Percentiles rank a stretch among this genome's conserved stretches.
phyloP scores from a whole-genome alignment of 441 rosid genomes.

The Biscutella laevigata region DNA sequence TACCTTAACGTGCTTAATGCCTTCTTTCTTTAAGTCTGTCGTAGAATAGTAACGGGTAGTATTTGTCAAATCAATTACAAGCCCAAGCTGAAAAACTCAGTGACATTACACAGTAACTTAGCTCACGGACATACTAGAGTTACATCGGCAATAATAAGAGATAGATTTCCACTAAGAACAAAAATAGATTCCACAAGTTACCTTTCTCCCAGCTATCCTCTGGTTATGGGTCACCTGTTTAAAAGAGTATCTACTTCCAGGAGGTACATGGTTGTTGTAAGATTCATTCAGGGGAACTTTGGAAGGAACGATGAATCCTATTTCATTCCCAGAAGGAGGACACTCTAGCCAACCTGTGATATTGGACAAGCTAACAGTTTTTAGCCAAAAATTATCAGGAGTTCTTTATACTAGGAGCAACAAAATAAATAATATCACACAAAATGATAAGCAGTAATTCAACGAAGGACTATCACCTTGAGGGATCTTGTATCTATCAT shows the following conservation, averaged over 20 bases:
- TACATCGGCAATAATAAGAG: neutral
- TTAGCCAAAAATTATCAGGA: conserved; percentile 4
- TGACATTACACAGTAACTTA: neutral
- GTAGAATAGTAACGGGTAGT: conserved; percentile 79
- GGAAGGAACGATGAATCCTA: conserved; percentile 70
- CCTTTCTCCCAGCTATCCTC: conserved; percentile 73
- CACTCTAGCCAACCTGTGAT: conserved; percentile 91
- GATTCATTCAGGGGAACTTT: conserved; percentile 91
- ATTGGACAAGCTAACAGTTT: neutral
- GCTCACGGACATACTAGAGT: conserved; percentile 5
- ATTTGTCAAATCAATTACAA: conserved; percentile 97
- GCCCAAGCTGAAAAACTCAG: conserved; percentile 64
- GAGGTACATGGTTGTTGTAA: conserved; percentile 67
- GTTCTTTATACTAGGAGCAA: neutral
- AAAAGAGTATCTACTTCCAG: conserved; percentile 94
- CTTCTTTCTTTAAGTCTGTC: conserved; percentile 74
- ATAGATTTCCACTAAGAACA: neutral
- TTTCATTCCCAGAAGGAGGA: conserved; percentile 71
- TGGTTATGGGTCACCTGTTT: conserved; percentile 73
- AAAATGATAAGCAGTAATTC: neutral
- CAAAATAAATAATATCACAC: neutral
- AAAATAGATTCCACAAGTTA: conserved; percentile 25
- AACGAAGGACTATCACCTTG: conserved; percentile 44
- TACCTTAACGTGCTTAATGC: conserved; percentile 92
- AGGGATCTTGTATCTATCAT: conserved; percentile 75